Percentiles rank a stretch among this genome's conserved stretches.
phyloP scores from a whole-genome alignment of 148 eudicot genomes.

The Fagopyrum esculentum region DNA sequence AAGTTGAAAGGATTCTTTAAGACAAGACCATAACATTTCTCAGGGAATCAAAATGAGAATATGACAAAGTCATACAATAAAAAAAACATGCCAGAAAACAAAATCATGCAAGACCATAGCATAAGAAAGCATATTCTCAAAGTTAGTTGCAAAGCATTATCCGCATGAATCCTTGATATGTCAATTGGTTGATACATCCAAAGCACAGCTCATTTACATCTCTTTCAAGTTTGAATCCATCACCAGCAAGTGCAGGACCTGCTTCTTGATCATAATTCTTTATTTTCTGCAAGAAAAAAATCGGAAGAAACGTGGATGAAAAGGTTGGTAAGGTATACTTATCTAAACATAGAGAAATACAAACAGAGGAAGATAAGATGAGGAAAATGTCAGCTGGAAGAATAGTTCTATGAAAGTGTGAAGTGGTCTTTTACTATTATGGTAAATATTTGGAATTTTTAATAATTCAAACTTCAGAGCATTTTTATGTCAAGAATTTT shows the following conservation, averaged over 20 bases:
- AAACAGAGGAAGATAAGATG: not conserved
- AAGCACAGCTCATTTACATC: not conserved
- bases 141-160: constrained; percentile 9
- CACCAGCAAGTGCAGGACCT: not conserved
- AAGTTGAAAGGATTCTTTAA: not conserved
- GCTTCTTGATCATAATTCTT: not conserved
- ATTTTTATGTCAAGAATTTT: too few relatives aligned
- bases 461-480: too few relatives aligned
- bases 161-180: not conserved
- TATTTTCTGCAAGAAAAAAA: not conserved
- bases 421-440: too few relatives aligned
- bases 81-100: not conserved
- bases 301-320: too few relatives aligned
- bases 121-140: constrained; percentile 5
- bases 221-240: not conserved
- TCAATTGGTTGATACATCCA: not conserved
- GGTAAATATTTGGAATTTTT: not conserved
- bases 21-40: not conserved
- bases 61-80: not conserved
- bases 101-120: not conserved
- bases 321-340: not conserved
- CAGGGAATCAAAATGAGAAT: not conserved
- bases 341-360: not conserved
- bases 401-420: not conserved
- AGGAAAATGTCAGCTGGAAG: not conserved